Conservation (phyloP, 2,329 filamentous ascomycete genomes). For the Myrmaecium sp. region DNA sequence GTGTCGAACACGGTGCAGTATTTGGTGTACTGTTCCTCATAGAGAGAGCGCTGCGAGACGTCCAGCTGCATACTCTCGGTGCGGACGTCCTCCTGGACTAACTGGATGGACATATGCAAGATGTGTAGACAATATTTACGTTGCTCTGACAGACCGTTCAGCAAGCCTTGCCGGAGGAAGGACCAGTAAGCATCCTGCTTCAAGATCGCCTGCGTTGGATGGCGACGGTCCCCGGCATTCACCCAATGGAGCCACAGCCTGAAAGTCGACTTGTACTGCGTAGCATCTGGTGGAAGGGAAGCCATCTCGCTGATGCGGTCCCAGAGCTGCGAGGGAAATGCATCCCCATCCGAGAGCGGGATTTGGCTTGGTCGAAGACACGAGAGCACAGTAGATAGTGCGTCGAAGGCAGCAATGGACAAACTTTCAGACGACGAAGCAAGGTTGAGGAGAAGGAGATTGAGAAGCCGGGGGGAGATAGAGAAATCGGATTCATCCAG, state of each 20-base stretch:
- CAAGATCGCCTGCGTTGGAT: slow-evolving; percentile 10
- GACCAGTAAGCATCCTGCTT: slow-evolving; percentile 23
- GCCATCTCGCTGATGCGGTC: slow-evolving; percentile 1
- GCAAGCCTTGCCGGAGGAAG: slow-evolving; percentile 19
- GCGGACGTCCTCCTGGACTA: slow-evolving; percentile 12
- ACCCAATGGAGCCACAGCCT: slow-evolving; percentile 22
- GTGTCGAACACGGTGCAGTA: slow-evolving; percentile 31
- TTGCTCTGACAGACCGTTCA: slow-evolving; percentile 26
- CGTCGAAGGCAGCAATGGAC: too few species aligned
- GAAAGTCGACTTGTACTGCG: slow-evolving; percentile 6
- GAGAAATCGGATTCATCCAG: too few species aligned
- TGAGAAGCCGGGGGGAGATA: too few species aligned
- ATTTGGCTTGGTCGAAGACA: too few species aligned
- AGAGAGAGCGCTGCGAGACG: slow-evolving; percentile 6
- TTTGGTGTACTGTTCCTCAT: slow-evolving; percentile 21
- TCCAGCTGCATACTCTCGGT: slow-evolving; percentile 11
- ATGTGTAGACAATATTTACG: slow-evolving; percentile 30
- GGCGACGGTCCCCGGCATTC: slow-evolving; percentile 8
- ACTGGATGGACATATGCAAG: slow-evolving; percentile 22
- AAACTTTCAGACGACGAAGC: too few species aligned
- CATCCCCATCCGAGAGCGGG: too few species aligned
- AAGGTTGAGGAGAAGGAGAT: too few species aligned
- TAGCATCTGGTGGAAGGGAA: slow-evolving; percentile 1
- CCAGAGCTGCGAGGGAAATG: too few species aligned
- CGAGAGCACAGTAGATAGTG: too few species aligned